Conservation (phyloP, 805 yeast species). For the Wickerhamiella kurtzmanii region DNA sequence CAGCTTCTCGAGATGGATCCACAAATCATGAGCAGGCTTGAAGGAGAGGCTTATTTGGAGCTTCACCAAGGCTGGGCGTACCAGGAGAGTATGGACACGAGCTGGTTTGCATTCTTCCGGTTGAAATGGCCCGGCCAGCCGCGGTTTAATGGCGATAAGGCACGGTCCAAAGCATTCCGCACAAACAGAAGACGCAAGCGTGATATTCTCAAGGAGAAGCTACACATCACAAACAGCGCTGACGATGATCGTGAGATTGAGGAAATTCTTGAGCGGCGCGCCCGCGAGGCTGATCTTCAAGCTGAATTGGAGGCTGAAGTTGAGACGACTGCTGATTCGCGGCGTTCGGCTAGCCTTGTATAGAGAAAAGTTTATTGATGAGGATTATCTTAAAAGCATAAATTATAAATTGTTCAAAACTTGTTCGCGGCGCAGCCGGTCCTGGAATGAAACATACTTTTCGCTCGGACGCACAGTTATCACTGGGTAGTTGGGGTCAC, state of each 20-base stretch:
- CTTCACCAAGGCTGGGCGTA: slow-evolving; percentile 43
- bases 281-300: slow-evolving; percentile 21
- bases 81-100: slow-evolving; percentile 48
- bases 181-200: slow-evolving; percentile 13
- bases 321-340: background rate
- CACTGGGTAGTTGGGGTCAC: slow-evolving; percentile 33
- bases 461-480: slow-evolving; percentile 24
- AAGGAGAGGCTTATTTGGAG: slow-evolving; percentile 56
- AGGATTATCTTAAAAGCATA: slow-evolving; percentile 1
- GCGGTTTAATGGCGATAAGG: background rate
- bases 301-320: background rate
- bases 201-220: slow-evolving; percentile 18
- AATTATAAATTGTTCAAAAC: background rate
- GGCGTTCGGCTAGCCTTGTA: background rate
- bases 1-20: slow-evolving; percentile 61
- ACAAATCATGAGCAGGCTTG: slow-evolving; percentile 54
- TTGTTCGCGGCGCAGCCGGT: slow-evolving; percentile 11
- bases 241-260: slow-evolving; percentile 27
- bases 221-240: slow-evolving; percentile 20
- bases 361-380: no score
- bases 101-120: slow-evolving; percentile 46
- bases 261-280: slow-evolving; percentile 26
- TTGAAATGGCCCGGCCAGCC: slow-evolving; percentile 19
- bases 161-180: background rate
- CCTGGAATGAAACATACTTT: slow-evolving; percentile 17